Evolutionary conservation across 495 filamentous ascomycete species (phyloP).

Genomic region (Tuber microsphaerosporum): DNA sequence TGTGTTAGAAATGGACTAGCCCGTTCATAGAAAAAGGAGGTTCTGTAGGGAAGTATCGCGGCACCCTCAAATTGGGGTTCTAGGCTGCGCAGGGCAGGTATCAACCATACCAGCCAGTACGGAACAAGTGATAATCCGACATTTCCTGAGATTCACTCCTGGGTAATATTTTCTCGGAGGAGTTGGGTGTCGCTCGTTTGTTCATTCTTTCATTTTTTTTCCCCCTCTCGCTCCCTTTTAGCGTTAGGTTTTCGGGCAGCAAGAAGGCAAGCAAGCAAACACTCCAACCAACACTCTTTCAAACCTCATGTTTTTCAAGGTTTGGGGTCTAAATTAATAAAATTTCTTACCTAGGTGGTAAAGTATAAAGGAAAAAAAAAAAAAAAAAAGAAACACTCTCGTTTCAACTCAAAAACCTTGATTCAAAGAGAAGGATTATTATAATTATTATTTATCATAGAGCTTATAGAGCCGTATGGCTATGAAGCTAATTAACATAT

Average conservation of each 20-base stretch:
- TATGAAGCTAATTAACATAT: too few species aligned
- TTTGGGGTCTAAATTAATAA: not conserved
- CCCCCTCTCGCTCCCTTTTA: not conserved
- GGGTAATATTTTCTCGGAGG: not conserved
- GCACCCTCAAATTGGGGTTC: too few species aligned
- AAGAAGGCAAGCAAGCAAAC: not conserved
- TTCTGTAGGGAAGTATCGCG: too few species aligned
- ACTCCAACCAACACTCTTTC: not conserved
- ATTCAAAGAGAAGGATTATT: not conserved
- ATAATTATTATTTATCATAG: too few species aligned
- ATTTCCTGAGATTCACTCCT: too few species aligned
- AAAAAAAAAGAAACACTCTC: conserved; percentile 2
- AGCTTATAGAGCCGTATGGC: too few species aligned
- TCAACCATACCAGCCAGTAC: too few species aligned
- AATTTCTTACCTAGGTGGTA: conserved; percentile 33
- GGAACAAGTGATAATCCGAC: too few species aligned
- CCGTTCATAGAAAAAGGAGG: too few species aligned
- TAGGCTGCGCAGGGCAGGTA: too few species aligned
- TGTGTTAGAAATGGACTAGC: too few species aligned
- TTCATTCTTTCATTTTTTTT: not conserved
- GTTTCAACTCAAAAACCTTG: not conserved
- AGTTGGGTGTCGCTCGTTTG: not conserved
- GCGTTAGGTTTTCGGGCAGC: not conserved
- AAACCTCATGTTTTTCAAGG: not conserved
- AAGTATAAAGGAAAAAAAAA: not conserved